Evolutionary conservation across 2,329 filamentous ascomycete species (phyloP), one percentile per base, ranked within the genome.

Genomic region (Talaromyces sp.): DNA sequence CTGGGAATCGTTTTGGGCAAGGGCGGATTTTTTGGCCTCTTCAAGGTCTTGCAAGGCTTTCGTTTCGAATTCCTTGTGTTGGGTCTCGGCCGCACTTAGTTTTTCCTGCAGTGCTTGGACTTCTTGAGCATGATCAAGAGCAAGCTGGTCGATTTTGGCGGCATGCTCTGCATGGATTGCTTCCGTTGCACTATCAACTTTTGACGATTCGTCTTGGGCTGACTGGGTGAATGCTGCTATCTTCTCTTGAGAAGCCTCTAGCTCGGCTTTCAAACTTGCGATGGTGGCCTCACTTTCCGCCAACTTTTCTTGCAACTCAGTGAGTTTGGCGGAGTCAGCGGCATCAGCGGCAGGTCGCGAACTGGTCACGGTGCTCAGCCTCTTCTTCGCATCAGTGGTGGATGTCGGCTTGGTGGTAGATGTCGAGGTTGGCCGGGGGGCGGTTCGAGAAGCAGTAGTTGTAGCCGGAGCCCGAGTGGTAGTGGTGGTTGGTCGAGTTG

Each of bases 31-130:
- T 55, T 73, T 72, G 24, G 73, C 75, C 46, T 73, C 71, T 46
- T 78, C 75, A 10, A 78, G 60, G 11, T 77, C 73, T 58, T 73
- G 71, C 10, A 70, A 58, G 7, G 72, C 73, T 56, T 70, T 73
- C 38, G 73, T 70, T 58, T 75, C 73, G 27, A 76, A 58, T 21
- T 75, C 72, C 56, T 75, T 73, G 19, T 69, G 70, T 58, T 72
- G 71, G 7, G 64, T 54, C 54, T 78, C 75, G 0, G 69, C 69
- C 56, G 78, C 75, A 19, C 72, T 68, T 13, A 77, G 64, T 35
- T 73, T 71, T 2, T 56, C 57, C 53, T 71, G 71, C 58, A 77
- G 58, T 24, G 67, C 65, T 52, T 71, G 67, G 55, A 75, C 64
- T 55, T 74, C 71, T 24, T 73, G 65, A 4, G 69, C 66, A 65